A percentile compares a stretch with the other conserved stretches of the same genome.
These are phyloP conservation scores for Fonsecaea multimorphosa DNA, from an alignment of 2,329 filamentous ascomycete species.

Conservation along the genomic window DNA sequence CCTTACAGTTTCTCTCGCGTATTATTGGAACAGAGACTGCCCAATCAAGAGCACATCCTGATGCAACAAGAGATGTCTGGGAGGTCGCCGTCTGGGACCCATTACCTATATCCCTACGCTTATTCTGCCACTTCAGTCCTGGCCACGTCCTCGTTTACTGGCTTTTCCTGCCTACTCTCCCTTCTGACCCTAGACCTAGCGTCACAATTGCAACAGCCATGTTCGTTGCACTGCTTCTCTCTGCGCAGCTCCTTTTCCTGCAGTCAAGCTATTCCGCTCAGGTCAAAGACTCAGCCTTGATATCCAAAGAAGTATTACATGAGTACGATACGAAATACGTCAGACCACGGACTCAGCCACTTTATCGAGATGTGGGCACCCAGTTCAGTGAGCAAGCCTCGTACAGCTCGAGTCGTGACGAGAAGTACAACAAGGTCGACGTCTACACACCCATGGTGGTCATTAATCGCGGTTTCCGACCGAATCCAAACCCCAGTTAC, in stretches of 20 bases:
- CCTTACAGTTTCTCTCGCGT: slow-evolving; percentile 74
- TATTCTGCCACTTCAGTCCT: slow-evolving; percentile 92
- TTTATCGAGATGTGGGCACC: slow-evolving; percentile 77
- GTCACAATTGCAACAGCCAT: slow-evolving; percentile 84
- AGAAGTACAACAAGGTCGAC: slow-evolving; percentile 62
- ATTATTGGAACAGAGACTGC: slow-evolving; percentile 72
- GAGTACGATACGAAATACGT: slow-evolving; percentile 98
- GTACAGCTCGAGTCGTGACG: slow-evolving; percentile 48
- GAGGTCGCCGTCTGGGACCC: slow-evolving; percentile 94
- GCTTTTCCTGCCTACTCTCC: slow-evolving; percentile 79
- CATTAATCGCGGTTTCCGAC: slow-evolving; percentile 77
- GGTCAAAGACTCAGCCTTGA: slow-evolving; percentile 78
- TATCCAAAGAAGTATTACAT: slow-evolving; percentile 89
- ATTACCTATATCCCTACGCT: slow-evolving; percentile 76
- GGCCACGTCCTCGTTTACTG: slow-evolving; percentile 91
- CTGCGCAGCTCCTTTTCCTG: slow-evolving; percentile 75
- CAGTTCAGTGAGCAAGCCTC: slow-evolving; percentile 66
- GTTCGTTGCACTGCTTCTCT: slow-evolving; percentile 75
- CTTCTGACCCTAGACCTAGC: slow-evolving; percentile 79
- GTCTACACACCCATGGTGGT: slow-evolving; percentile 67
- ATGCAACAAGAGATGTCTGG: slow-evolving; percentile 87
- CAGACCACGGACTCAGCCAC: slow-evolving; percentile 82
- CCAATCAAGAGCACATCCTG: slow-evolving; percentile 82
- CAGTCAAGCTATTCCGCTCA: slow-evolving; percentile 80
- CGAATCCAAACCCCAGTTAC: slow-evolving; percentile 84